Percentiles rank a stretch among this genome's conserved stretches.
Conservation (phyloP, 2,329 filamentous ascomycete species). For the Cordyceps cicadae region DNA sequence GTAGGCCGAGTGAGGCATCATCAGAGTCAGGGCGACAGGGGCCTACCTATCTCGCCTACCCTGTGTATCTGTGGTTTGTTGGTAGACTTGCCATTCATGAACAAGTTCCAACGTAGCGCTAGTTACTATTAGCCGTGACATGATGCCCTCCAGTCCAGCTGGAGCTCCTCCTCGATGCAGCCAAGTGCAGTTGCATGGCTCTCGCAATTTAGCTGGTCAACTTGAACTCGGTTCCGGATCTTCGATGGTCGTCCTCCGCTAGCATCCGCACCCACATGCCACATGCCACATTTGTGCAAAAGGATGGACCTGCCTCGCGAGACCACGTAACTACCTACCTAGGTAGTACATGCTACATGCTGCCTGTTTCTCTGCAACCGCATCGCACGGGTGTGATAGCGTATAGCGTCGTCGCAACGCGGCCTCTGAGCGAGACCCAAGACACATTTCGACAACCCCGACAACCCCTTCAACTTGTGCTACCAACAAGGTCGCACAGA, state of each 20-base stretch:
- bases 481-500: too few relatives aligned
- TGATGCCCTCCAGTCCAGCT: neutral
- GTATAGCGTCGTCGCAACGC: neutral
- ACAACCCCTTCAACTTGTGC: neutral
- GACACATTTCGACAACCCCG: neutral
- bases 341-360: too few relatives aligned
- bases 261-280: neutral
- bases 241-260: neutral
- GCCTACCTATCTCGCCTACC: too few relatives aligned
- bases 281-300: conserved; percentile 7
- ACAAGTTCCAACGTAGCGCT: too few relatives aligned
- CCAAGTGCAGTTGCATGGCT: neutral
- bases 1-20: neutral
- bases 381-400: neutral
- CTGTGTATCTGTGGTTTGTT: neutral
- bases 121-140: too few relatives aligned
- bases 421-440: neutral
- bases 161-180: neutral
- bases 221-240: neutral
- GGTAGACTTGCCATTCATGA: conserved; percentile 5
- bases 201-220: neutral
- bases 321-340: neutral
- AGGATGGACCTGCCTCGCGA: neutral
- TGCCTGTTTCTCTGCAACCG: neutral
- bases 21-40: neutral